phyloP scores from a whole-genome alignment of 768 basidiomycete genomes.

The Leccinum aurantiacum region DNA sequence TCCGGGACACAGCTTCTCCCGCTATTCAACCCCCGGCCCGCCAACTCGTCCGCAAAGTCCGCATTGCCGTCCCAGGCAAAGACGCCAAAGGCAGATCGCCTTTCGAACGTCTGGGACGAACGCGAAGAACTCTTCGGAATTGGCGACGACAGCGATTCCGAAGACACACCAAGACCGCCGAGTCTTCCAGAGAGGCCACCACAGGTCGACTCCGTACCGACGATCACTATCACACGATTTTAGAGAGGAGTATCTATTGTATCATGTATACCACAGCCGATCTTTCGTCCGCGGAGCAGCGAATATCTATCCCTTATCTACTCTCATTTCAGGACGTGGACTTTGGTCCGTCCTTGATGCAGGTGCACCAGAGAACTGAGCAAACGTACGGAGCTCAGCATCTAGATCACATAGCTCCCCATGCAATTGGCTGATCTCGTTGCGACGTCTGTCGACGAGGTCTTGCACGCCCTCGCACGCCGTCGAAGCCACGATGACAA shows the following conservation, averaged over 20 bases:
- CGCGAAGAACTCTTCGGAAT: slow-evolving; percentile 73
- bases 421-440: slow-evolving; percentile 44
- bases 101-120: slow-evolving; percentile 75
- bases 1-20: slow-evolving; percentile 60
- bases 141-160: slow-evolving; percentile 62
- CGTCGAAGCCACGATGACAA: slow-evolving; percentile 49
- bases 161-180: slow-evolving; percentile 32
- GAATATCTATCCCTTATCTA: slow-evolving; percentile 16
- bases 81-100: slow-evolving; percentile 34
- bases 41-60: slow-evolving; percentile 19
- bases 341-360: slow-evolving; percentile 5
- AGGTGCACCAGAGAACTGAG: slow-evolving; percentile 3
- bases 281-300: slow-evolving; percentile 4
- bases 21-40: slow-evolving; percentile 32
- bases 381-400: slow-evolving; percentile 26
- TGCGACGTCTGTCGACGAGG: slow-evolving; percentile 40
- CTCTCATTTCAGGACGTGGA: background rate
- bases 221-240: slow-evolving; percentile 28
- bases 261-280: slow-evolving; percentile 29
- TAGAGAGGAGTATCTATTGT: slow-evolving; percentile 25
- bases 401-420: slow-evolving; percentile 45
- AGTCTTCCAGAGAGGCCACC: slow-evolving; percentile 2
- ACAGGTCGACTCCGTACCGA: slow-evolving; percentile 22
- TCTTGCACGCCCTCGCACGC: slow-evolving; percentile 48
- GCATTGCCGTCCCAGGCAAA: slow-evolving; percentile 29